Conservation (phyloP, 2,329 filamentous ascomycete species). For the Xylariaceae sp. region DNA sequence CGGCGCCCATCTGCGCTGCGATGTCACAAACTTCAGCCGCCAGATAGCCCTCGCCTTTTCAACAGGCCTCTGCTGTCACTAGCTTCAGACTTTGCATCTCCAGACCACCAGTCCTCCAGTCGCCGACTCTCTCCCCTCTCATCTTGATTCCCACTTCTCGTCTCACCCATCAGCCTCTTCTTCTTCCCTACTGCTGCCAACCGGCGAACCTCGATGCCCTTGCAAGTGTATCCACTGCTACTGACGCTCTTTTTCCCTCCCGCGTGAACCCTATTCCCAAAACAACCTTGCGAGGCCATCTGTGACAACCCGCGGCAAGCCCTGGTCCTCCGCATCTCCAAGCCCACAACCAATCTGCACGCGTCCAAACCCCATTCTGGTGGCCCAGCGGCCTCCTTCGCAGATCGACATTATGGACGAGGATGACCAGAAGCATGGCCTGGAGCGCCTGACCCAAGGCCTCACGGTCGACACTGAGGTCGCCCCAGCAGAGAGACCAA, state of each 20-base stretch:
- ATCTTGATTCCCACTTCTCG: too few species aligned
- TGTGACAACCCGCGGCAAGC: neutral
- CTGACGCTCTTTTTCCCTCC: neutral
- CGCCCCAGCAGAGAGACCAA: conserved; percentile 12
- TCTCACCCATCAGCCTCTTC: neutral
- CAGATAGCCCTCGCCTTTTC: conserved; percentile 23
- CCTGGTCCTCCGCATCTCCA: conserved; percentile 4
- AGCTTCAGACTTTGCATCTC: neutral
- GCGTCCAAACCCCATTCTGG: neutral
- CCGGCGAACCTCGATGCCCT: too few species aligned
- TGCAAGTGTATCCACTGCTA: too few species aligned
- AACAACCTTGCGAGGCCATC: conserved; percentile 7
- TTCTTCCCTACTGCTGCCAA: neutral
- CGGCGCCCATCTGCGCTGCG: conserved; percentile 17
- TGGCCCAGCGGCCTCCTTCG: too few species aligned
- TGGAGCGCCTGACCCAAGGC: conserved; percentile 43
- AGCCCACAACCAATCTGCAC: neutral
- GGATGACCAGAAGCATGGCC: conserved; percentile 27
- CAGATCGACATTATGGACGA: conserved; percentile 27
- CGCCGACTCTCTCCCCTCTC: too few species aligned
- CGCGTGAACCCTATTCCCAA: conserved; percentile 7
- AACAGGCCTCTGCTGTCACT: conserved; percentile 8
- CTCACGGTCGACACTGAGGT: conserved; percentile 41
- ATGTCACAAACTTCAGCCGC: conserved; percentile 26
- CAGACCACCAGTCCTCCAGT: conserved; percentile 1